A percentile compares a stretch with the other conserved stretches of the same genome.
Evolutionary conservation across 169 alveolate species (phyloP).

Genomic region (Cryptosporidium tyzzeri): DNA sequence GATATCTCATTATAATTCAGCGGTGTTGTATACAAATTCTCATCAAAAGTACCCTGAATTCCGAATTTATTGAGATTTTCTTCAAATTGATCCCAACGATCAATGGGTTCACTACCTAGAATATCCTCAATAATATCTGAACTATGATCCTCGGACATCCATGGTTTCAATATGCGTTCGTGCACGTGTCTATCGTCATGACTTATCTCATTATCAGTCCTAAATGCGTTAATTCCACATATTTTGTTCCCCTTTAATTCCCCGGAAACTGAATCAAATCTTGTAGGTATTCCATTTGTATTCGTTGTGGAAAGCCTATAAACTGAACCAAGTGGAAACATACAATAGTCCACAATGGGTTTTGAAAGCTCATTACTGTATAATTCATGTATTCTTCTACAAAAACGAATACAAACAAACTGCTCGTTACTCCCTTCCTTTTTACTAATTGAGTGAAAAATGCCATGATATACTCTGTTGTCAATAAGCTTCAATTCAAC

Average conservation of each 20-base stretch:
- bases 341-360: slow-evolving; percentile 18
- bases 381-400: slow-evolving; percentile 41
- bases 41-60: slow-evolving; percentile 74
- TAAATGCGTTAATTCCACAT: slow-evolving; percentile 11
- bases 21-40: slow-evolving; percentile 77
- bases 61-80: slow-evolving; percentile 73
- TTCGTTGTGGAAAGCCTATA: slow-evolving; percentile 36
- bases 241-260: slow-evolving; percentile 26
- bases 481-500: slow-evolving; percentile 44
- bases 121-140: slow-evolving; percentile 31
- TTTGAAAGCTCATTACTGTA: slow-evolving; percentile 34
- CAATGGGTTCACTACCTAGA: slow-evolving; percentile 2
- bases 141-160: slow-evolving; percentile 42
- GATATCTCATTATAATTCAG: slow-evolving; percentile 42
- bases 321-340: slow-evolving; percentile 41
- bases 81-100: slow-evolving; percentile 79
- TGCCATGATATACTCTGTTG: slow-evolving; percentile 14
- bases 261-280: slow-evolving; percentile 43
- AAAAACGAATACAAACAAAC: slow-evolving; percentile 47
- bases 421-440: slow-evolving; percentile 16
- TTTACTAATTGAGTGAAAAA: slow-evolving; percentile 52
- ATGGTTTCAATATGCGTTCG: slow-evolving; percentile 53
- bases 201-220: slow-evolving; percentile 49
- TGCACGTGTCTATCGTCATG: too few relatives aligned
- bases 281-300: slow-evolving; percentile 42